Evolutionary conservation across 73 alveolate genomes (phyloP).

Genomic region (Uronychia setigera): DNA sequence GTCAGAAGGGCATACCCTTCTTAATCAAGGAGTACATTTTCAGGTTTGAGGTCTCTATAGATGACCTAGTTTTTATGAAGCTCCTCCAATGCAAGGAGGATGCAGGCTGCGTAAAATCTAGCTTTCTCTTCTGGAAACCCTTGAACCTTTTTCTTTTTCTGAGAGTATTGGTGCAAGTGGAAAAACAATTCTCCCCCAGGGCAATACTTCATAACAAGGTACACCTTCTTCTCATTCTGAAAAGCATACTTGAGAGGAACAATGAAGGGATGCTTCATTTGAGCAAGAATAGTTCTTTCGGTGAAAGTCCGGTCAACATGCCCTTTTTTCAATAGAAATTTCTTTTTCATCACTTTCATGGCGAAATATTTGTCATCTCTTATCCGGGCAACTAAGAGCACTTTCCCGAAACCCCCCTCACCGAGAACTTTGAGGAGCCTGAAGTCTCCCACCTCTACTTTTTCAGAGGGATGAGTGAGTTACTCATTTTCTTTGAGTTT

Average conservation of each 20-base stretch:
- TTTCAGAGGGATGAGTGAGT: background rate
- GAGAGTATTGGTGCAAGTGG: conserved; percentile 24
- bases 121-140: conserved; percentile 81
- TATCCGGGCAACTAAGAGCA: conserved; percentile 64
- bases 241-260: conserved; percentile 87
- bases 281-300: conserved; percentile 56
- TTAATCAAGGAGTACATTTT: conserved; percentile 61
- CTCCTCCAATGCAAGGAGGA: conserved; percentile 70
- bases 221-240: conserved; percentile 88
- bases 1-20: conserved; percentile 73
- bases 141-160: conserved; percentile 32
- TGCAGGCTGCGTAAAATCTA: conserved; percentile 51
- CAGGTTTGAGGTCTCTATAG: conserved; percentile 87
- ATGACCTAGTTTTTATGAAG: conserved; percentile 68
- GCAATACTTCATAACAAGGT: conserved; percentile 91
- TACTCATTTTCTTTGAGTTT: background rate
- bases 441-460: background rate
- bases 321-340: conserved; percentile 29
- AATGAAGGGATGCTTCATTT: conserved; percentile 67
- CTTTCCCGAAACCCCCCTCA: conserved; percentile 80
- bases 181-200: conserved; percentile 64
- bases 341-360: conserved; percentile 76
- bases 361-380: conserved; percentile 66
- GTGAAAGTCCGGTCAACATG: conserved; percentile 87
- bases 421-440: conserved; percentile 39